phyloP scores from a whole-genome alignment of 371 early-diverging fungal species.

The Haplosporangium sp. region DNA sequence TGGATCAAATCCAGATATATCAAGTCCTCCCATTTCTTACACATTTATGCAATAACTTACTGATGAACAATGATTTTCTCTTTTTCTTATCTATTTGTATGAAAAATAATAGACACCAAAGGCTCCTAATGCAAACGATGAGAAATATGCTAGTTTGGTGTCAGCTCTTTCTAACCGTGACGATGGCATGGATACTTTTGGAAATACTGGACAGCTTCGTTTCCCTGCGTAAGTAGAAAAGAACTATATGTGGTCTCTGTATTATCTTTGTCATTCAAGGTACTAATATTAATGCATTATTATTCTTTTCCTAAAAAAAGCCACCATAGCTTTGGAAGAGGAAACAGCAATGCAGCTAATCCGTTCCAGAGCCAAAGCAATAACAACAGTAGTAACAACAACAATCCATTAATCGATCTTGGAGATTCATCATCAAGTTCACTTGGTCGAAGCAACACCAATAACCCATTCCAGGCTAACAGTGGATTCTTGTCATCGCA shows the following conservation, averaged over 20 bases:
- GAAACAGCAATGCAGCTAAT: slow-evolving; percentile 28
- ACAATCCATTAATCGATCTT: slow-evolving; percentile 41
- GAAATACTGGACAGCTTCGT: slow-evolving; percentile 65
- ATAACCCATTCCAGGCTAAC: slow-evolving; percentile 45
- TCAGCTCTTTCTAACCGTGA: slow-evolving; percentile 49
- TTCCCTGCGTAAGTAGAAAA: slow-evolving; percentile 56
- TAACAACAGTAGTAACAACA: slow-evolving; percentile 16
- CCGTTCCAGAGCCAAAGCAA: slow-evolving; percentile 32
- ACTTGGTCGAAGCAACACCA: slow-evolving; percentile 30
- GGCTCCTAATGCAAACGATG: slow-evolving; percentile 24
- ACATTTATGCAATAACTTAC: no score
- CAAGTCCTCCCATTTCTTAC: no score
- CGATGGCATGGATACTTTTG: slow-evolving; percentile 68
- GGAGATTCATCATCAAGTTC: slow-evolving; percentile 9
- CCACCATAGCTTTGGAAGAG: slow-evolving; percentile 23
- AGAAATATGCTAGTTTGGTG: slow-evolving; percentile 42
- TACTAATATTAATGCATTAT: background rate
- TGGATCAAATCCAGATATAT: no score
- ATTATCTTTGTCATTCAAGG: background rate
- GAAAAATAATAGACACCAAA: slow-evolving; percentile 6
- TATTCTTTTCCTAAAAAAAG: slow-evolving; percentile 3
- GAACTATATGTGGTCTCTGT: background rate
- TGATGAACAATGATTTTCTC: no score
- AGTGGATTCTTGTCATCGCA: slow-evolving; percentile 37
- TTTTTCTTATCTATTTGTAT: background rate